phyloP scores from a whole-genome alignment of 106 monocot species.

The Ottelia alismoides region DNA sequence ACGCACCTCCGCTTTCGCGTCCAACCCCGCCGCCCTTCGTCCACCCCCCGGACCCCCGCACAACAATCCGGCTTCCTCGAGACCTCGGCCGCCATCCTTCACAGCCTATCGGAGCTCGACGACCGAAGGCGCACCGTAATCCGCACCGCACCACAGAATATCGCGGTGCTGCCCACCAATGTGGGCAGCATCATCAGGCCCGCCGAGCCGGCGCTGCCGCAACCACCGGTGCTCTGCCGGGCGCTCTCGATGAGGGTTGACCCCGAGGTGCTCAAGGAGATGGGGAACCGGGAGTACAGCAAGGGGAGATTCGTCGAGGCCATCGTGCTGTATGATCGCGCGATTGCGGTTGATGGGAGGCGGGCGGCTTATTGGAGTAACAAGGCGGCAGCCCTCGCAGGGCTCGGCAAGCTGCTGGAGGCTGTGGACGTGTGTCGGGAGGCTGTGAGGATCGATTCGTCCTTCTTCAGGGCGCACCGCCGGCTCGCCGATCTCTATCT shows the following conservation, averaged over 20 bases:
- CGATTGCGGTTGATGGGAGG: constrained; percentile 22
- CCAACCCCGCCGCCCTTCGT: too few species aligned
- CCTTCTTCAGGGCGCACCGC: constrained; percentile 34
- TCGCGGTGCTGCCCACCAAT: too few species aligned
- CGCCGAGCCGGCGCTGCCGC: too few species aligned
- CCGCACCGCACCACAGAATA: too few species aligned
- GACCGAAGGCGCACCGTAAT: too few species aligned
- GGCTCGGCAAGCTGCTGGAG: constrained; percentile 41
- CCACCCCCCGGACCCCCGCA: too few species aligned
- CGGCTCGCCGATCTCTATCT: constrained; percentile 39
- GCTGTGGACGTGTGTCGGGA: constrained; percentile 40
- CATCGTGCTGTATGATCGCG: constrained; percentile 32
- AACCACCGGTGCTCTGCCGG: too few species aligned
- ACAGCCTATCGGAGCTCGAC: neutral
- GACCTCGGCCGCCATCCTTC: neutral
- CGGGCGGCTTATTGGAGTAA: constrained; percentile 44
- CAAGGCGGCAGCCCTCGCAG: constrained; percentile 38
- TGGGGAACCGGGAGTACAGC: constrained; percentile 56
- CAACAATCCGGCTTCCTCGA: neutral
- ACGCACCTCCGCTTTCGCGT: too few species aligned
- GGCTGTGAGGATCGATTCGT: constrained; percentile 37
- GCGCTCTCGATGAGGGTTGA: constrained; percentile 19
- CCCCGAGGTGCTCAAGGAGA: constrained; percentile 47
- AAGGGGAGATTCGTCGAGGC: constrained; percentile 44
- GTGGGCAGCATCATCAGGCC: too few species aligned